phyloP scores from a whole-genome alignment of 768 basidiomycete species.

The Kwoniella europaea region DNA sequence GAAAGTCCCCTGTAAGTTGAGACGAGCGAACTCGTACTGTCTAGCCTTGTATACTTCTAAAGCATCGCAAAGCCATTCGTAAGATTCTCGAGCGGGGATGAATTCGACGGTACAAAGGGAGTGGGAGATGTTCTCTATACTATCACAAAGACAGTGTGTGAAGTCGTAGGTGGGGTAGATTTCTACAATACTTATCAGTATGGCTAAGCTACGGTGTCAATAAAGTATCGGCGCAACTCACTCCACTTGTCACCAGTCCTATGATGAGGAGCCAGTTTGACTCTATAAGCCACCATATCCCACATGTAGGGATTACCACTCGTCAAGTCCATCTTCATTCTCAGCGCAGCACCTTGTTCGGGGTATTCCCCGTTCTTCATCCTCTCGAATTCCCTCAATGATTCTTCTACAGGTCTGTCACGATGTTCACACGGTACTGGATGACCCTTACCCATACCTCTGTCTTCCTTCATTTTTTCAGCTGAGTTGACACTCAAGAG shows the following conservation, averaged over 20 bases:
- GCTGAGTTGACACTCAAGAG: slow-evolving; percentile 62
- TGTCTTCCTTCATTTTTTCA: slow-evolving; percentile 86
- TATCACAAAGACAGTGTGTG: slow-evolving; percentile 97
- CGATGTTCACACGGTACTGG: slow-evolving; percentile 87
- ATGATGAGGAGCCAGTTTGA: slow-evolving; percentile 87
- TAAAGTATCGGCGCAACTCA: slow-evolving; percentile 33
- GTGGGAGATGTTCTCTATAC: slow-evolving; percentile 98
- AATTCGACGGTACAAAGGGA: slow-evolving; percentile 97
- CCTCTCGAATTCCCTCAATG: slow-evolving; percentile 80
- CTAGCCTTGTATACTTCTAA: slow-evolving; percentile 96
- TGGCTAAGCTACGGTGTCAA: background rate
- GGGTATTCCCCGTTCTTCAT: slow-evolving; percentile 91
- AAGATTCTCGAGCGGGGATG: slow-evolving; percentile 91
- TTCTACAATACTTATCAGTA: slow-evolving; percentile 38
- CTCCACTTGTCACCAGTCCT: slow-evolving; percentile 91
- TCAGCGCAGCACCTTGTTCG: slow-evolving; percentile 87
- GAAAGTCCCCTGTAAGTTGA: slow-evolving; percentile 90
- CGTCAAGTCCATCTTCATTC: slow-evolving; percentile 95
- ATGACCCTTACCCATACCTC: slow-evolving; percentile 79
- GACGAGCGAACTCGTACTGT: slow-evolving; percentile 94
- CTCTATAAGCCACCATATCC: slow-evolving; percentile 96
- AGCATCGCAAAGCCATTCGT: slow-evolving; percentile 98
- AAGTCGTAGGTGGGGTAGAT: slow-evolving; percentile 99
- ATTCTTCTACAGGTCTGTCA: slow-evolving; percentile 81
- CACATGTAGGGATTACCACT: slow-evolving; percentile 99